Base-by-base conservation (phyloP, 768 basidiomycete genomes). In the Kwoniella mangroviensis region DNA sequence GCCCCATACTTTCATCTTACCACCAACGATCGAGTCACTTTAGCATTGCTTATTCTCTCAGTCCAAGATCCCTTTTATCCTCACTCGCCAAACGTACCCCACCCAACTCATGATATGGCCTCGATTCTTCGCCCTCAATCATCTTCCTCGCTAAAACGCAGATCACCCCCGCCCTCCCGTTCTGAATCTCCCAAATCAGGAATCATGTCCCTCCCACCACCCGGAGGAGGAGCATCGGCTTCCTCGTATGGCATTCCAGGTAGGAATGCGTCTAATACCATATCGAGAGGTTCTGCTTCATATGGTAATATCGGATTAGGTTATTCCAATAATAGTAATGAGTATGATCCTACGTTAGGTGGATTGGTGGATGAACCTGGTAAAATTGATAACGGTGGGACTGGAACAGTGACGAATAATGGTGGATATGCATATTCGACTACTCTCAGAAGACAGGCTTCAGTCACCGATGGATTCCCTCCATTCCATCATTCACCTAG, bases 361-460 rank as follows among this genome's bases (percentile, higher is more conserved):
- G 67, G 62, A 22, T n/a, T 68, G 22, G 57, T 65, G 9, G 71
- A 69, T 42, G 71, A 72, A 28, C 71, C 71, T 40, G 45, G 43
- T 6, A 53, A 24, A 3, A 42, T 51, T 40, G 52, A 49, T 42
- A 42, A 19, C 0, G 28, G 26, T 51, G 19, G 56, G 13, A 61
- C 65, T 41, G 22, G 54, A 0, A 34, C 43, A 11, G 63, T 19
- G 42, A 41, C 61, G 22, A 43, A 34, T 28, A 54, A 52, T 24
- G 78, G 74, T 4, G 64, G 63, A 5, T 80, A 76, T 54, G 79
- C 79, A n/a, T 80, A 80, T 67, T 76, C 75, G 12, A 80, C 79
- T 1, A 80, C 79, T 9, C 53, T 80, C 4, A 53, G 79, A 28
- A 62, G 79, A 43, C 79, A 80, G 24, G 60, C 69, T 24, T 69